Percentiles rank a stretch among this genome's conserved stretches.
phyloP scores from a whole-genome alignment of 768 basidiomycete genomes.

The Gelatoporia subvermispora region DNA sequence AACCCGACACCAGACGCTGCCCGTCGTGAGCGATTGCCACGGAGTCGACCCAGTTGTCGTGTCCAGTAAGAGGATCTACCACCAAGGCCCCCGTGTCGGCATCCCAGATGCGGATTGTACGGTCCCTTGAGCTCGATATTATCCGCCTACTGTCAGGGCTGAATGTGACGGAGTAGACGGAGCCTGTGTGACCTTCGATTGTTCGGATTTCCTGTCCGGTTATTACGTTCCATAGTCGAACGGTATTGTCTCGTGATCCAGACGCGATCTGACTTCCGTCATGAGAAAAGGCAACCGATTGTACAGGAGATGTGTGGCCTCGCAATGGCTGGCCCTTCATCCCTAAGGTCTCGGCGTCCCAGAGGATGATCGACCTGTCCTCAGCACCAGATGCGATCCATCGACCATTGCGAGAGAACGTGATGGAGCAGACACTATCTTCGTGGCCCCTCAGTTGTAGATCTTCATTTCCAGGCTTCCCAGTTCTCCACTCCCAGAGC shows the following conservation, averaged over 20 bases:
- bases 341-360: no score
- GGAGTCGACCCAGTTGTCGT: conserved; percentile 3
- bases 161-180: conserved; percentile 12
- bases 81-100: background rate
- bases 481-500: conserved; percentile 7
- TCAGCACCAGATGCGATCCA: conserved; percentile 8
- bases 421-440: conserved; percentile 1
- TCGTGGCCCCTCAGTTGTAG: conserved; percentile 4
- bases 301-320: no score
- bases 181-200: no score
- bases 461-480: background rate
- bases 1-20: conserved; percentile 7
- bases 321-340: no score
- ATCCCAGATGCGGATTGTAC: conserved; percentile 26
- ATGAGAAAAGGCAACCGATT: no score
- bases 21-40: conserved; percentile 7
- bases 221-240: no score
- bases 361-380: conserved; percentile 6
- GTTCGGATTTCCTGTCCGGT: no score
- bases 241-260: no score
- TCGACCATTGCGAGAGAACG: conserved; percentile 5
- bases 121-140: conserved; percentile 41
- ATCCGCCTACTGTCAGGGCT: conserved; percentile 19
- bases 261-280: no score
- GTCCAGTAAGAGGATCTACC: conserved; percentile 2